Conservation (phyloP, 495 filamentous ascomycete species). For the Aspergillus carlsbadensis region DNA sequence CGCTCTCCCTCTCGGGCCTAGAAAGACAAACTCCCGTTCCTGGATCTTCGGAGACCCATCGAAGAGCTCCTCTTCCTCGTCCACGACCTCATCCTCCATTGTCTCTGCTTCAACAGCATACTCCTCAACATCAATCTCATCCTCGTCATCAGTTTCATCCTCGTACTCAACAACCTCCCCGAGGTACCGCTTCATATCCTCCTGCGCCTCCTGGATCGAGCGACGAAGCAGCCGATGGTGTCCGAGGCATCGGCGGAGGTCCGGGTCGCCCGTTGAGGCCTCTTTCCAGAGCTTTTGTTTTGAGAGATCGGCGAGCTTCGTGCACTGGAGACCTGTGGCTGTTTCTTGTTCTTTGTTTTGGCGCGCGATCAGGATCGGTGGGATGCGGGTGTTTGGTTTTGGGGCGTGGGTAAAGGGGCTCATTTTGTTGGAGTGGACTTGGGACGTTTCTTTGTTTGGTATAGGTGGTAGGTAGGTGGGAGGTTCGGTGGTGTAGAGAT, state of each 20-base stretch:
- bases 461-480: neutral
- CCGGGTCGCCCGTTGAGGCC: constrained; percentile 16
- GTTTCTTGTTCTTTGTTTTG: constrained; percentile 1
- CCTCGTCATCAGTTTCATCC: constrained; percentile 6
- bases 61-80: neutral
- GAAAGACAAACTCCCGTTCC: neutral
- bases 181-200: constrained; percentile 17
- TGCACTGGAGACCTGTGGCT: neutral
- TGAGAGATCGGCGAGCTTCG: constrained; percentile 21
- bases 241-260: constrained; percentile 27
- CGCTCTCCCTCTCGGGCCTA: no score
- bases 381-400: constrained; percentile 21
- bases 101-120: neutral
- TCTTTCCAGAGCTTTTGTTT: constrained; percentile 22
- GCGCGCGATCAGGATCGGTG: constrained; percentile 17
- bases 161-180: constrained; percentile 11
- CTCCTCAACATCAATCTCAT: neutral
- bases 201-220: constrained; percentile 20
- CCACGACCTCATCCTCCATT: neutral
- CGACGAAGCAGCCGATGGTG: constrained; percentile 22
- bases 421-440: no score
- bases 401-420: constrained; percentile 13
- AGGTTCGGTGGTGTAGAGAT: no score
- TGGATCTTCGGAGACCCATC: neutral
- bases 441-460: neutral